Base-by-base conservation (phyloP, 1,284 basidiomycete genomes). In the Ceratobasidium sp. region DNA sequence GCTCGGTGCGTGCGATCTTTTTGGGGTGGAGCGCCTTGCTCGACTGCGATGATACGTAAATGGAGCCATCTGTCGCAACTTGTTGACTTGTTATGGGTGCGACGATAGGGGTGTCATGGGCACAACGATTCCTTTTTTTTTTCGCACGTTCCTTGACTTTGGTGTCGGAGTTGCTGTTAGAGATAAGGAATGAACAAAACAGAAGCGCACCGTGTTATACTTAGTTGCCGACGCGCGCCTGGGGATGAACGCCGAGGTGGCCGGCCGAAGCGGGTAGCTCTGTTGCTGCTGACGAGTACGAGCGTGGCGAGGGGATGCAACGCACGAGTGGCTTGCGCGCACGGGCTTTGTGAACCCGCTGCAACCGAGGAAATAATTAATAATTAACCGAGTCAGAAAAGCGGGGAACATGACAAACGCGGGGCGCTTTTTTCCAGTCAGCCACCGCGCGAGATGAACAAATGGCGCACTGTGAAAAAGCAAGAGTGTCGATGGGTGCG, bases 181-280 rank as follows among this genome's bases (percentile, higher is more conserved):
- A 57, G 68, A 70, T 70, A 70, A 70, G 54, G 37, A 25, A 29
- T 15, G 46, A 22, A 32, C 25, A 19, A n/a, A 40, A 52, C 54
- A 37, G 34, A 44, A 37, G 68, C 54, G 25, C 37, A 44, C 40
- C 37, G 54, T 13, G 43, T 51, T 49, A 71, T n/a, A n/a, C n/a
- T n/a, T 71, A 51, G 69, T 71, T 61, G 44, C 69, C 69, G 68
- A 59, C 15, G 66, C 19, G 66, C 66, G 49, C 51, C 32, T 40
- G n/a, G 37, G 15, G 59, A 54, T 29, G 66, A 68, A 68, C 40
- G 49, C 66, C 66, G 66, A 49, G 43, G 17, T 52, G 34, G 34
- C 51, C 66, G 66, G 66, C 34, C 9, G 34, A n/a, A 19, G 46
- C 44, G 43, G 46, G 15, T 29, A 51, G 5, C 46, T 19, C 29